Evolutionary conservation across 2,329 filamentous ascomycete genomes (phyloP), one percentile per base, ranked within the genome.

Genomic region (Clarireedia homoeocarpa): DNA sequence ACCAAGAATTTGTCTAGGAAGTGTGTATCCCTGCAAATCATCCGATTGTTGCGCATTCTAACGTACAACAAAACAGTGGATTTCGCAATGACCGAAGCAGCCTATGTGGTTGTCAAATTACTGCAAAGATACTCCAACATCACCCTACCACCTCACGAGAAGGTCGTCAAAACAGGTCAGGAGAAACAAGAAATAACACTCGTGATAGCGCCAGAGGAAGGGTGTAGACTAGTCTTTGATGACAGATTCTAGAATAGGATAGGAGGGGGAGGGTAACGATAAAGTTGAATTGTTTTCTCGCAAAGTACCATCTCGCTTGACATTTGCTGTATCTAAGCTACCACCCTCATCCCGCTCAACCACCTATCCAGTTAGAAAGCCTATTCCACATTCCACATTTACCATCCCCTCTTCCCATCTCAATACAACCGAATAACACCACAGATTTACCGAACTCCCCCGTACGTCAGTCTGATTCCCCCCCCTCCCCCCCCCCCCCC

Each of bases 1-100:
- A 6, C 84, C 85, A 0, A 72, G 86, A 4, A 77, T 84, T 0
- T 89, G 85, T 56, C 86, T 92, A 0, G 89, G 89, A 58, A 67
- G 26, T 64, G 60, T 58, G 67, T 45, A 23, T 30, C 38, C 14
- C 38, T 40, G 17, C 6, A 14, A 3, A 6, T 14, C 14, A 6
- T 14, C 3, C 15, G 17, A 30, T 30, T 30, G 27, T 9, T 30
- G 7, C 7, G 2, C 7, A 27, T 15, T n/a, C 20, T 48, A 26
- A 48, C 6, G 14, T 12, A n/a, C 10, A 34, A 34, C 20, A n/a
- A 20, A 34, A 34, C 20, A 49, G 34, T 39, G 30, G 48, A 49
- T 23, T 49, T 49, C 23, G 48, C 48, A 23, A 30, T 49, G 30
- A 49, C 48, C 10, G 48, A 38, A 15, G 48, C 48, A 30, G 17